Evolutionary conservation across 2,329 filamentous ascomycete species (phyloP).

Genomic region (Lasiodiplodia sp.): DNA sequence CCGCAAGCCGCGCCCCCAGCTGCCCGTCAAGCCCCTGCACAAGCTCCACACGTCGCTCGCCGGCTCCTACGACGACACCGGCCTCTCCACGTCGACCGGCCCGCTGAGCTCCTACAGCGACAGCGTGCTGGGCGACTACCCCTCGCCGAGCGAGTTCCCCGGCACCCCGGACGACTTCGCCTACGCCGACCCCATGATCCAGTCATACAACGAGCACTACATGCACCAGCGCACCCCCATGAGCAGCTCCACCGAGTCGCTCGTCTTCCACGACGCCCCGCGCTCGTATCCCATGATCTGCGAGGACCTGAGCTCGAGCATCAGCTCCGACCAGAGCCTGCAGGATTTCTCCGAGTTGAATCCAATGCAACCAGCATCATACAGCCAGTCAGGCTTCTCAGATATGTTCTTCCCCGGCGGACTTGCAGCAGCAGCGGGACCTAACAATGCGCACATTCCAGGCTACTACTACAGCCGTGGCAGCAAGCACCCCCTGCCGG

Average conservation of each 20-base stretch:
- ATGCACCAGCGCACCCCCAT: slow-evolving; percentile 45
- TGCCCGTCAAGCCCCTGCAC: slow-evolving; percentile 51
- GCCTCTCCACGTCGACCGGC: slow-evolving; percentile 54
- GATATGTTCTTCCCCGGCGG: slow-evolving; percentile 43
- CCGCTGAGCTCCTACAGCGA: slow-evolving; percentile 57
- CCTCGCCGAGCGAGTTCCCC: slow-evolving; percentile 56
- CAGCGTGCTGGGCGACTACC: slow-evolving; percentile 49
- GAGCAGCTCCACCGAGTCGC: slow-evolving; percentile 48
- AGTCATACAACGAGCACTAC: slow-evolving; percentile 43
- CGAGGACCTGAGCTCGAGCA: slow-evolving; percentile 54
- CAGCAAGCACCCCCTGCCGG: slow-evolving; percentile 20
- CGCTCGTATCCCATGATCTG: slow-evolving; percentile 44
- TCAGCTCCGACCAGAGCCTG: slow-evolving; percentile 55
- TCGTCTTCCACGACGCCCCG: slow-evolving; percentile 45
- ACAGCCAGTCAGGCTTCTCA: slow-evolving; percentile 46
- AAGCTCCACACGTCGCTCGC: slow-evolving; percentile 52
- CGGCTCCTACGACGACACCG: slow-evolving; percentile 50
- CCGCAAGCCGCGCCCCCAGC: slow-evolving; percentile 48
- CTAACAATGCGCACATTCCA: slow-evolving; percentile 35
- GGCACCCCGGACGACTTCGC: slow-evolving; percentile 54
- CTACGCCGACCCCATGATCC: slow-evolving; percentile 48
- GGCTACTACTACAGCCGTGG: slow-evolving; percentile 45
- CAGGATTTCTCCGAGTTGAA: slow-evolving; percentile 52
- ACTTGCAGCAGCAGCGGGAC: slow-evolving; percentile 27
- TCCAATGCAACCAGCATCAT: slow-evolving; percentile 41